These are phyloP conservation scores for Leishmania tropica DNA, from an alignment of 208 protist genomes.

Conservation along the genomic window DNA sequence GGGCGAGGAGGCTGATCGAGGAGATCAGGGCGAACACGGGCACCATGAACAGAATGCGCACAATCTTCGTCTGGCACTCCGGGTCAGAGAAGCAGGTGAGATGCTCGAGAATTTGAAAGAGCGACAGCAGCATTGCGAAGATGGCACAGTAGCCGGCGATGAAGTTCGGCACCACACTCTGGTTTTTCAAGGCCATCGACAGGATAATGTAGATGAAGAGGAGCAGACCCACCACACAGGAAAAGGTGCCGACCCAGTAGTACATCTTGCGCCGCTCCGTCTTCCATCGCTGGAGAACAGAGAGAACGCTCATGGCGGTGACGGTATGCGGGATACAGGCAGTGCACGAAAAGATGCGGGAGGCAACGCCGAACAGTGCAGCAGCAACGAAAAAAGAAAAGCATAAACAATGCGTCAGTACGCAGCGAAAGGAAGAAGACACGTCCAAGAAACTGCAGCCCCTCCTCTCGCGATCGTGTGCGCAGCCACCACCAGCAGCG, in stretches of 20 bases:
- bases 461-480: background rate
- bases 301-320: constrained; percentile 24
- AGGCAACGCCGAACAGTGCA: background rate
- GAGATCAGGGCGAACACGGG: constrained; percentile 91
- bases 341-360: background rate
- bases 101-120: constrained; percentile 92
- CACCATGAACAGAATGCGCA: constrained; percentile 95
- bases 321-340: background rate
- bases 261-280: constrained; percentile 81
- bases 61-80: constrained; percentile 91
- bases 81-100: constrained; percentile 89
- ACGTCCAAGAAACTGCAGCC: background rate
- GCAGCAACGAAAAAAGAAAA: background rate
- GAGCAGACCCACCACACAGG: constrained; percentile 74
- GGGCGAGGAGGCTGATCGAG: constrained; percentile 78
- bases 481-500: background rate
- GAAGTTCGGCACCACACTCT: constrained; percentile 71
- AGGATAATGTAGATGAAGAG: constrained; percentile 70
- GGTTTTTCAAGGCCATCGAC: constrained; percentile 41
- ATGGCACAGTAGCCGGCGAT: constrained; percentile 90
- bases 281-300: constrained; percentile 25
- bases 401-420: background rate
- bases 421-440: background rate
- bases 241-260: constrained; percentile 85
- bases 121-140: constrained; percentile 85